Conservation (phyloP, 2,329 filamentous ascomycete species). For the Penicillium sp. region DNA sequence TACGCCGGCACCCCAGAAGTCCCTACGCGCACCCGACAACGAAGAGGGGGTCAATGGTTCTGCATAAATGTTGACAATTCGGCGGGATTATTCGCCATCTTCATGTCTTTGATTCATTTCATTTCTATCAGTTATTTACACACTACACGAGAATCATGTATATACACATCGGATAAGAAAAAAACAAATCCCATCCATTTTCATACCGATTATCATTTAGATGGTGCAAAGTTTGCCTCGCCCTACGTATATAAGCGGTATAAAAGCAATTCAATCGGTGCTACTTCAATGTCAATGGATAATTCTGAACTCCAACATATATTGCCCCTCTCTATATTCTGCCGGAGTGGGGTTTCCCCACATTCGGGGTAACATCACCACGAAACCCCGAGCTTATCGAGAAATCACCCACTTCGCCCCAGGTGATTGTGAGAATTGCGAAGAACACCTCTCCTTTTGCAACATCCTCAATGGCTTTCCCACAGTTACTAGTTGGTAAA, state of each 20-base stretch:
- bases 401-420: background rate
- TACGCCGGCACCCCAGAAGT: conserved; percentile 58
- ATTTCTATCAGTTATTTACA: conserved; percentile 3
- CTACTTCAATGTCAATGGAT: background rate
- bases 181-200: background rate
- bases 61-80: conserved; percentile 2
- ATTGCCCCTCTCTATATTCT: background rate
- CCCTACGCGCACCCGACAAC: conserved; percentile 38
- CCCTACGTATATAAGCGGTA: background rate
- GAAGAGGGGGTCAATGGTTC: conserved; percentile 23
- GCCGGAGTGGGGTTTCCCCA: conserved; percentile 16
- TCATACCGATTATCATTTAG: background rate
- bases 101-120: conserved; percentile 3
- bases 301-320: no score
- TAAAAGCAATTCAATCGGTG: background rate
- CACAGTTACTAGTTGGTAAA: conserved; percentile 65
- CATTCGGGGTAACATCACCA: conserved; percentile 32
- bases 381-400: conserved; percentile 30
- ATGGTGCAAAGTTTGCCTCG: background rate
- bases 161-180: conserved; percentile 5
- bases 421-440: background rate
- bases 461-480: conserved; percentile 26
- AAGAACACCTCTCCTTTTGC: background rate
- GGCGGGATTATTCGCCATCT: conserved; percentile 1
- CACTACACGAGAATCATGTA: conserved; percentile 16